Conservation (phyloP, 208 protist species). For the Wallacemonas sp. region DNA sequence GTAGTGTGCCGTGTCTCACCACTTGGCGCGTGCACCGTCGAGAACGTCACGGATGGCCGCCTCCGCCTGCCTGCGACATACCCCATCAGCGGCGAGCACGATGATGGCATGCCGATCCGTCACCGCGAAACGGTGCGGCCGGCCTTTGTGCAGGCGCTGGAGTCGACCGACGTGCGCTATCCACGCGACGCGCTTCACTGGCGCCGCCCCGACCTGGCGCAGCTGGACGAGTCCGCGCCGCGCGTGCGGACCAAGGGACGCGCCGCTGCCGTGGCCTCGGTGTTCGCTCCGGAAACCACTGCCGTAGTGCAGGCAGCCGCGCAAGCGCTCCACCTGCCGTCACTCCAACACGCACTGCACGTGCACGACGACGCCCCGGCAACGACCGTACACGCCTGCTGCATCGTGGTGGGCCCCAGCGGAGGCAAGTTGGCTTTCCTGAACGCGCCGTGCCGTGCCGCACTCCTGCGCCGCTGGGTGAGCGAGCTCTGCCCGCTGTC, state of each 20-base stretch:
- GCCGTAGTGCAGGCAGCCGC: neutral
- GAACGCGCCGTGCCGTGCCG: neutral
- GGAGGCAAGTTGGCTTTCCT: neutral
- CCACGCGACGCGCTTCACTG: slow-evolving; percentile 28
- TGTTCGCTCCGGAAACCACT: too few species aligned
- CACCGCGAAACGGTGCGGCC: slow-evolving; percentile 32
- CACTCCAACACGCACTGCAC: neutral
- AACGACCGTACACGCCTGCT: neutral
- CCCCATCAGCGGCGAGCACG: neutral
- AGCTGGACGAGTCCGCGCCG: neutral
- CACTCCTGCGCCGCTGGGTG: neutral
- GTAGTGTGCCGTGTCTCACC: slow-evolving; percentile 69
- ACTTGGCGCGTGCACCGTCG: slow-evolving; percentile 59
- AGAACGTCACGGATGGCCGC: slow-evolving; percentile 21
- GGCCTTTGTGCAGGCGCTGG: slow-evolving; percentile 38
- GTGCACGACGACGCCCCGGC: neutral
- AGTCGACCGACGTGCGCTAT: slow-evolving; percentile 28
- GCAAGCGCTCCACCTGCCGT: neutral
- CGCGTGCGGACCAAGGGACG: neutral
- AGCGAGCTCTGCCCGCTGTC: neutral
- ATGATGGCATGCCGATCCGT: slow-evolving; percentile 8
- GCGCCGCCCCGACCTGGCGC: neutral
- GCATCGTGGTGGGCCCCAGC: neutral
- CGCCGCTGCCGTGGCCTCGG: too few species aligned
- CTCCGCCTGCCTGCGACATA: slow-evolving; percentile 18